Evolutionary conservation across 1,284 basidiomycete species (phyloP).

Genomic region (Cryptococcus sp.): DNA sequence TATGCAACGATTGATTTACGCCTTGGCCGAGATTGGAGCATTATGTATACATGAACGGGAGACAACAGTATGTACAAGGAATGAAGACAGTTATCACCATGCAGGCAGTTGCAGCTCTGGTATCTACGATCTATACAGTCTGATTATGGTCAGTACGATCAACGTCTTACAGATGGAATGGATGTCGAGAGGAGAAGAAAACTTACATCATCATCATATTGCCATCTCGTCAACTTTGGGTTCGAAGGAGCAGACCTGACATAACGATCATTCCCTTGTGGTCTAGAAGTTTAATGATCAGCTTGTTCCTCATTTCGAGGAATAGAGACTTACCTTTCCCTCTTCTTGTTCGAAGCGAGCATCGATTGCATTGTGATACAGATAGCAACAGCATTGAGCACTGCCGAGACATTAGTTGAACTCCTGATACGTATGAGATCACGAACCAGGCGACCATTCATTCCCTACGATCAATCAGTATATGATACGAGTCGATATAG

Average conservation of each 20-base stretch:
- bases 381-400: conserved; percentile 44
- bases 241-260: conserved; percentile 41
- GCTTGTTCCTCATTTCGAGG: not conserved
- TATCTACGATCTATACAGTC: conserved; percentile 9
- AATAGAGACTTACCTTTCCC: conserved; percentile 28
- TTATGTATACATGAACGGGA: too few species aligned
- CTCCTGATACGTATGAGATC: not conserved
- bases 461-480: conserved; percentile 20
- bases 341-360: conserved; percentile 48
- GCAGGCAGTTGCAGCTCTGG: not conserved
- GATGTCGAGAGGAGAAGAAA: not conserved
- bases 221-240: conserved; percentile 44
- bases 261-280: conserved; percentile 44
- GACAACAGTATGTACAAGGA: too few species aligned
- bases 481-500: not conserved
- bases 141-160: conserved; percentile 1
- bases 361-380: conserved; percentile 50
- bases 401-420: conserved; percentile 8
- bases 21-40: too few species aligned
- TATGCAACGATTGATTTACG: conserved; percentile 8
- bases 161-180: not conserved
- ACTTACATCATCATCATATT: conserved; percentile 46
- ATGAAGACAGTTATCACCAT: too few species aligned
- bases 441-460: conserved; percentile 43
- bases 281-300: conserved; percentile 20